Evolutionary conservation across 1,139 yeast species (phyloP), one percentile per base, ranked within the genome.

Genomic region (Lodderomyces orthopsilosis): DNA sequence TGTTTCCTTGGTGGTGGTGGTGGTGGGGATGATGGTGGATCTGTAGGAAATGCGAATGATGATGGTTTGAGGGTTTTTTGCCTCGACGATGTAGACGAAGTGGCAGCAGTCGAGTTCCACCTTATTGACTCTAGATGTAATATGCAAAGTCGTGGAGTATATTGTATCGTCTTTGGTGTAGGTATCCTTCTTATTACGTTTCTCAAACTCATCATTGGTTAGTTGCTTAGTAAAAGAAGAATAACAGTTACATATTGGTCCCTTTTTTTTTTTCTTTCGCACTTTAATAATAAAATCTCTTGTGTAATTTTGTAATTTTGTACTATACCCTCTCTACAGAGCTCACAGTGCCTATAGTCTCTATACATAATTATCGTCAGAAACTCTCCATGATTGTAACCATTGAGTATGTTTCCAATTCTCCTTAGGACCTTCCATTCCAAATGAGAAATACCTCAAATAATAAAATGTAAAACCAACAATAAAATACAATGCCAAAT

Each of bases 351-450:
- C 8, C 9, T n/a, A n/a, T 8, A 12, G 6, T 27, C 14, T 27
- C 34, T 37, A 37, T 33, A 26, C 38, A 39, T 42, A 38, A 33
- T 67, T 59, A 45, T 72, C 77, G 49, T 70, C 67, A 35, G 68
- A 54, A 42, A 72, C 61, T 62, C 70, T 71, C 98, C 98, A 93
- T 6, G 88, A 68, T 33, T 74, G 65, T 55, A 93, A 74, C 77
- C 93, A 77, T 62, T 86, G 82, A 68, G 93, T 75, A 67, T 89
- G 81, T 42, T 68, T 66, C 74, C 76, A 93, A 49, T 88, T 69
- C 26, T 67, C 62, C 46, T 81, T 77, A 46, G 89, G 85, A 40
- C 97, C 97, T 45, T 75, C 83, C 94, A 94, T 83, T 59, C 99
- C 99, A 59, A 87, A 86, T 2, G 95, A 79, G 44, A 93, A 70